phyloP scores from a whole-genome alignment of 306 rosid species.

The Fragaria iinumae region DNA sequence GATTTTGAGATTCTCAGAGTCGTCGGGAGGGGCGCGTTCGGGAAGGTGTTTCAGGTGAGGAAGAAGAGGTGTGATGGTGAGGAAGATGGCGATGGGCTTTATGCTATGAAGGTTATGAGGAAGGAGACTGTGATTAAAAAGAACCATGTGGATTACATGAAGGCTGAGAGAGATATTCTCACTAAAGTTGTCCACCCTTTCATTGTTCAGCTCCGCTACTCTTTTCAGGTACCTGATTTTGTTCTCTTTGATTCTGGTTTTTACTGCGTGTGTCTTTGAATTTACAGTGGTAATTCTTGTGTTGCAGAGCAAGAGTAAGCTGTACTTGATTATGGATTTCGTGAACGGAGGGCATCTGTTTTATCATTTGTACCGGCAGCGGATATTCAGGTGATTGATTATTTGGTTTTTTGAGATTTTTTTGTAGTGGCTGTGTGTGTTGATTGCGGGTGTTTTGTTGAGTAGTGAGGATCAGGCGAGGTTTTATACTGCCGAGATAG shows the following conservation, averaged over 20 bases:
- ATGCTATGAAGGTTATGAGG: slow-evolving; percentile 95
- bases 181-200: slow-evolving; percentile 87
- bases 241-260: too few species aligned
- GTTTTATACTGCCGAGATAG: slow-evolving; percentile 90
- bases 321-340: slow-evolving; percentile 86
- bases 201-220: slow-evolving; percentile 83
- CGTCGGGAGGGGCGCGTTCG: slow-evolving; percentile 85
- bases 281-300: neutral
- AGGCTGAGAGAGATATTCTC: slow-evolving; percentile 91
- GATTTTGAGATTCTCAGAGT: slow-evolving; percentile 81
- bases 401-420: neutral
- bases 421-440: neutral
- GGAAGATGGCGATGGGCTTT: slow-evolving; percentile 49
- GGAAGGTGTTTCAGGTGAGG: slow-evolving; percentile 83
- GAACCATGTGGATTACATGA: slow-evolving; percentile 93
- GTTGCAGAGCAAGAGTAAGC: slow-evolving; percentile 74
- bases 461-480: slow-evolving; percentile 97
- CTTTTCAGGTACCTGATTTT: slow-evolving; percentile 58
- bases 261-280: neutral
- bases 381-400: slow-evolving; percentile 75
- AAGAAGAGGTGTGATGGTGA: slow-evolving; percentile 32
- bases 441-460: slow-evolving; percentile 48
- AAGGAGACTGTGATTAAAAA: slow-evolving; percentile 84
- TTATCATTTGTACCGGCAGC: slow-evolving; percentile 83
- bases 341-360: slow-evolving; percentile 96